phyloP scores from a whole-genome alignment of 805 yeast genomes.

The Diddensiella transvaalensis region DNA sequence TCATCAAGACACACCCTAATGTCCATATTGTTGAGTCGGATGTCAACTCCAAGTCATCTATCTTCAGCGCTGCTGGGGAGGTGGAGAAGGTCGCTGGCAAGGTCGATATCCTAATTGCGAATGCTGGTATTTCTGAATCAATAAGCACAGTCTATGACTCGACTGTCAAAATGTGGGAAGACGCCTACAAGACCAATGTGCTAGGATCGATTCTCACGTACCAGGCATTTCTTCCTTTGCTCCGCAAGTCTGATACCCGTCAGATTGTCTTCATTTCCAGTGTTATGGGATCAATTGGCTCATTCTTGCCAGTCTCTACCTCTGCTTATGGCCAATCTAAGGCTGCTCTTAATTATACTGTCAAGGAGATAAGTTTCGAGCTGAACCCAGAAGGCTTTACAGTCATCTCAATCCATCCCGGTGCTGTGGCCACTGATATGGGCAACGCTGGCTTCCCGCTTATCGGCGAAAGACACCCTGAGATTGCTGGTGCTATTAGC shows the following conservation, averaged over 20 bases:
- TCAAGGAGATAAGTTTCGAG: conserved; percentile 30
- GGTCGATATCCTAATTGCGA: conserved; percentile 30
- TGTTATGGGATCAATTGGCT: conserved; percentile 27
- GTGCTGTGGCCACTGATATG: conserved; percentile 38
- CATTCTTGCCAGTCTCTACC: conserved; percentile 19
- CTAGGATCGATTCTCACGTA: conserved; percentile 27
- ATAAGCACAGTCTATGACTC: neutral
- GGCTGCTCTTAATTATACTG: conserved; percentile 38
- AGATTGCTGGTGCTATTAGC: neutral
- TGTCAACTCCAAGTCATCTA: conserved; percentile 21
- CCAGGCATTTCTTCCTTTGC: conserved; percentile 26
- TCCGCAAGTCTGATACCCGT: conserved; percentile 23
- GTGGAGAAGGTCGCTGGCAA: conserved; percentile 20
- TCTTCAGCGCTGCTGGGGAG: conserved; percentile 18
- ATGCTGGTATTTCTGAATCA: conserved; percentile 27
- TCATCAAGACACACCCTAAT: conserved; percentile 18
- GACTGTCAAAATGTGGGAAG: neutral
- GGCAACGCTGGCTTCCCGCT: conserved; percentile 12
- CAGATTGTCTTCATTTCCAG: conserved; percentile 32
- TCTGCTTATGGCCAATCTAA: conserved; percentile 38
- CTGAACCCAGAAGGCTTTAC: conserved; percentile 29
- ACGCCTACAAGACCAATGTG: conserved; percentile 25
- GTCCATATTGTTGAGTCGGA: conserved; percentile 28
- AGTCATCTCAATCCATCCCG: conserved; percentile 39
- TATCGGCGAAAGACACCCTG: neutral